Evolutionary conservation across 345 rosid species (phyloP).

Genomic region (Syzygium oleosum): DNA sequence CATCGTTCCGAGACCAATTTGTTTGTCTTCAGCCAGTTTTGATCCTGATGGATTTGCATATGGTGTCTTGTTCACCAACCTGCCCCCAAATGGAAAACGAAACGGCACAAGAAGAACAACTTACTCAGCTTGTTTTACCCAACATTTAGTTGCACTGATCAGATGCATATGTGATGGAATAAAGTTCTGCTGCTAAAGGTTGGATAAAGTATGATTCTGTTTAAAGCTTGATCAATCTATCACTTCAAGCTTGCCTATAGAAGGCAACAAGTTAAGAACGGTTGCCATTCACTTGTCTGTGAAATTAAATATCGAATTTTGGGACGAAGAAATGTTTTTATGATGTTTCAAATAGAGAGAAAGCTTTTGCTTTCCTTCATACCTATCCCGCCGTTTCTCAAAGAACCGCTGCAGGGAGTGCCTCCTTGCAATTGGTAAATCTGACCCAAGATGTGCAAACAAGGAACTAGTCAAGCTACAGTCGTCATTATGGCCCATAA

Average conservation of each 20-base stretch:
- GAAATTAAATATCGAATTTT: background rate
- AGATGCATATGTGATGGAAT: background rate
- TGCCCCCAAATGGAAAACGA: slow-evolving; percentile 6
- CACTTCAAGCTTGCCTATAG: background rate
- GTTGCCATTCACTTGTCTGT: background rate
- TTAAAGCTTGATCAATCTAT: background rate
- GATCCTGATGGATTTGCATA: slow-evolving; percentile 26
- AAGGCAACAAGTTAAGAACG: background rate
- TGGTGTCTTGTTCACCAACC: slow-evolving; percentile 75
- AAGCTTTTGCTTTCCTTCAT: background rate
- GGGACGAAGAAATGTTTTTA: background rate
- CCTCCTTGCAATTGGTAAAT: slow-evolving; percentile 79
- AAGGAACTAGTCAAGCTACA: background rate
- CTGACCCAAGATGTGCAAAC: slow-evolving; percentile 20
- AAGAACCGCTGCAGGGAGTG: slow-evolving; percentile 87
- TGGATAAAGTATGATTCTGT: background rate
- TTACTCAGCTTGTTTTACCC: background rate
- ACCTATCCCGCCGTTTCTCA: slow-evolving; percentile 93
- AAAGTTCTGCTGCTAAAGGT: background rate
- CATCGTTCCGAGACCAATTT: slow-evolving; percentile 14
- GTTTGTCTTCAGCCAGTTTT: slow-evolving; percentile 18
- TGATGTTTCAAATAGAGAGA: background rate
- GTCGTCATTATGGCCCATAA: background rate
- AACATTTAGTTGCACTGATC: background rate
- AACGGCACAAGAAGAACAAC: background rate